Evolutionary conservation across 805 yeast genomes (phyloP), one percentile per base, ranked within the genome.

Genomic region (Cyberlindnera mississippiensis): DNA sequence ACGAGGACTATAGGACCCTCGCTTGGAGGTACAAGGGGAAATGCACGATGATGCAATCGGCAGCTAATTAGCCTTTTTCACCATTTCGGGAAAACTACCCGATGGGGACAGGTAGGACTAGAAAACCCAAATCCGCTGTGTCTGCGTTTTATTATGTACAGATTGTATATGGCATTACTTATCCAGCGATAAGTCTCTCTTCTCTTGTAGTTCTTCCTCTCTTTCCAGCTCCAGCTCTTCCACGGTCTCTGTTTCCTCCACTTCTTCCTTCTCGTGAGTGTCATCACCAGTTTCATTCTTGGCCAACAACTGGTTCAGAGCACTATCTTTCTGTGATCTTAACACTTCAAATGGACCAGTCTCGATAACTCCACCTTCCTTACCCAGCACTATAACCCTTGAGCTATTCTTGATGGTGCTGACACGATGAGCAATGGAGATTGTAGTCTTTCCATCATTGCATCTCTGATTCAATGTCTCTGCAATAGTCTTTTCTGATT

Each of bases 391-490:
- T 39, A 91, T 74, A 11, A 90, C 81, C 50, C 87, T 72, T 29
- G 87, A 82, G 52, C 95, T 82, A 63, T 88, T 78, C 52, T 80
- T 78, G 45, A 91, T 91, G 0, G 98, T 91, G 12, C 93, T 81
- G 40, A 90, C 71, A 53, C 97, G 72, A 61, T 91, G 98, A 1
- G 97, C 97, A 53, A 91, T 89, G 34, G 93, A 84, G 31, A 91
- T 84, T 2, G 90, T 79, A 1, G 96, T 89, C 28, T 76, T 64
- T 13, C 82, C 78, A 17, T 77, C 70, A 19, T 61, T 56, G 48
- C 75, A 71, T 46, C 93, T 70, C 37, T 71, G 61, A 24, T 68
- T 59, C 46, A 91, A 66, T 8, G 95, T 87, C 38, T 74, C 75
- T 59, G 88, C 86, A 31, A 91, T 95, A 3, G 86, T 76, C 52